Base-by-base conservation (phyloP, 2,329 filamentous ascomycete genomes). In the Fusarium sp. region DNA sequence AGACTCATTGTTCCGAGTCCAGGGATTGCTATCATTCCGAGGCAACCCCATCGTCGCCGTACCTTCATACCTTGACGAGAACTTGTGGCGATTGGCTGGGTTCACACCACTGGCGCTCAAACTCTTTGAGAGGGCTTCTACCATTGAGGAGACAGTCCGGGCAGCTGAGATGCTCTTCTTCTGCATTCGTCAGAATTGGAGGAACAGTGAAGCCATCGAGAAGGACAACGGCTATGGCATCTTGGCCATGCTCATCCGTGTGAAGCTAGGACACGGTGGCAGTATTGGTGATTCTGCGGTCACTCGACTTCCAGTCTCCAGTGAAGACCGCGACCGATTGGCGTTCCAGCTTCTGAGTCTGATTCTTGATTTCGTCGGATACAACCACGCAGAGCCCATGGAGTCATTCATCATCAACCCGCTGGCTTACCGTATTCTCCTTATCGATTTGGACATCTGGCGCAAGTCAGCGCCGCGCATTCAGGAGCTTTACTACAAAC, bases 141-240 rank as follows among this genome's bases (percentile, higher is more conserved):
- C 91, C 0, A 86, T 90, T 9, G 90, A 95, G 57, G 91, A 92
- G 51, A 91, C 95, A 31, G 84, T 95, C 11, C 89, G 93, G 62
- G 92, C 95, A 1, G 91, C 97, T 3, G 91, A 97, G 77, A 93
- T 97, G 77, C 86, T 98, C 29, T 95, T 98, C 71, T 91, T 93
- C 73, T 94, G 94, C 69, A 93, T 98, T 58, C 92, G 93, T 74
- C 92, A 93, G 72, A 98, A 93, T 80, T 99, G 97, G 96, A 90
- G 96, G 72, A 98, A 98, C 75, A 98, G 96, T 75, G 97, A 99
- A 81, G 95, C 96, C 29, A 98, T 99, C 93, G 96, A 99, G 81
- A 92, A 94, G 77, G 95, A 97, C 68, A 96, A 97, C 75, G 97
- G 96, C 0, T 99, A 98, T 80, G 93, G 94, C 29, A 93, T 98